Evolutionary conservation across 2,329 filamentous ascomycete species (phyloP), one percentile per base, ranked within the genome.

Genomic region (Aschersonia sp.): DNA sequence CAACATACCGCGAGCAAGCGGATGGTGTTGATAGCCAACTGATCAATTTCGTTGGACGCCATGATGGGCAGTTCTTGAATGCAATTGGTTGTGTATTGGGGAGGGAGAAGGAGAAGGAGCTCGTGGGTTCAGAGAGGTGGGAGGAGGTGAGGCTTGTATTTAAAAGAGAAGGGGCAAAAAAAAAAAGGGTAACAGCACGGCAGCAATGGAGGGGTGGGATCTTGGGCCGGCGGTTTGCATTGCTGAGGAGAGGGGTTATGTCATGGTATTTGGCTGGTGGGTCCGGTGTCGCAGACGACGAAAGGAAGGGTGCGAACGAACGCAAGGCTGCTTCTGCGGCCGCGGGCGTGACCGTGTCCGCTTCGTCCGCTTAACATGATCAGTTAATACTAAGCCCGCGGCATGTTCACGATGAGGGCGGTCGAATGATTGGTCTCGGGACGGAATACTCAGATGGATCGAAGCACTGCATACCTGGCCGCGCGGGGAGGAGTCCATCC

Each of bases 11-110:
- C 89, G 61, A 98, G 80, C 65, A 88, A 72, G 69, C 92, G 87
- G 76, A 98, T 97, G 70, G 91, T 95, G 84, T 97, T 97, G 75
- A 98, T 88, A 65, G 88, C 85, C 72, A 89, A 80, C 77, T 84
- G 75, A 70, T 98, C 92, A 65, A 82, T 69, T 63, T 97, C 85
- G 67, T 78, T 77, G 79, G 85, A 96, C 69, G 82, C 82, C 91
- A 97, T 97, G 69, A 64, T 80, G 68, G 65, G 45, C 70, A 65
- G 54, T 61, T 60, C 58, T 60, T 51, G 54, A 49, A 46, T 50
- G 53, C 43, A 46, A n/a, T 35, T n/a, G 38, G 29, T 31, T 44
- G 43, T 30, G 9, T 50, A 49, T 56, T 58, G 48, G 53, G 48
- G 47, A 47, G 47, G 49, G 50, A 42, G 50, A 48, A 50, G 50